Evolutionary conservation across 2,329 filamentous ascomycete species (phyloP), one percentile per base, ranked within the genome.

Genomic region (Magnaporthales sp.): DNA sequence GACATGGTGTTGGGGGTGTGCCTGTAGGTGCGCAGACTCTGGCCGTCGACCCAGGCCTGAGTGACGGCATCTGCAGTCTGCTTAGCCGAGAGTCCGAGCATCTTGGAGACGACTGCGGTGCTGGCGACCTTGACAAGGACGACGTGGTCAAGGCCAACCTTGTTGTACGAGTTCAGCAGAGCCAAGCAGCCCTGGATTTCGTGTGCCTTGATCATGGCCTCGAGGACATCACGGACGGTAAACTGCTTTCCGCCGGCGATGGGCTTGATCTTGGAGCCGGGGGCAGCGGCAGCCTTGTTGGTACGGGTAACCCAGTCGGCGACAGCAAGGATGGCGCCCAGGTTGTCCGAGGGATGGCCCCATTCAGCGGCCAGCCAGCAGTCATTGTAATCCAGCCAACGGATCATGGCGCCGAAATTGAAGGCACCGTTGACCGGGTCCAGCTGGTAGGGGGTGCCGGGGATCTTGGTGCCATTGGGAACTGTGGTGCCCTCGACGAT

Each of bases 331-430:
- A 99, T 99, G 74, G 94, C 95, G 70, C 95, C 95, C 72, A 99
- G 80, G 84, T 99, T 99, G 84, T 99, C 95, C 4, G 93, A 97
- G 69, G 95, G 95, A 80, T 99, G 95, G 68, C 95, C 95, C 95
- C 95, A 99, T 83, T 99, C 95, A 67, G 95, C 95, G 61, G 94
- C 95, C 70, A 98, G 85, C 95, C 94, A 99, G 87, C 95, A 98
- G 86, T 99, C 95, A 79, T 99, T 99, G 87, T 98, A 99, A 83
- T 99, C 95, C 74, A 99, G 87, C 95, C 95, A 99, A 76, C 95
- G 87, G 82, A 99, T 97, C 90, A 97, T 96, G 74, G 95, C 91
- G 74, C 95, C 95, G 74, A 99, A 98, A 85, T 98, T 98, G 87
- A 99, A 98, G 70, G 95, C 95, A 70, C 90, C 95, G 74, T 94